Conservation (phyloP, 495 filamentous ascomycete species). For the Aspergillus campestris region DNA sequence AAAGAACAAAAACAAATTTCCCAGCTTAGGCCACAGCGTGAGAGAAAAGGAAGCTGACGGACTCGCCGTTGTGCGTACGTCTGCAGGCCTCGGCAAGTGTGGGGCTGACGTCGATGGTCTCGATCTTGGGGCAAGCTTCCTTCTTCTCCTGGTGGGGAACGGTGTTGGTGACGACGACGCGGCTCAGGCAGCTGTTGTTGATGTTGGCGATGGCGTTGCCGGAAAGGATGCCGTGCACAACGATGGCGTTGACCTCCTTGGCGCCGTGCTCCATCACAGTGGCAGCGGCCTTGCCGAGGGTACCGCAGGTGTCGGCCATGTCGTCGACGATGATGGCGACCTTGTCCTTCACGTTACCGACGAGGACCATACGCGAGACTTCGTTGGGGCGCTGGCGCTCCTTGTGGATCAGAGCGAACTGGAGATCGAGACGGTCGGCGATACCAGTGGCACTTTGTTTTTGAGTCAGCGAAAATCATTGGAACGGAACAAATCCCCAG, state of each 20-base stretch:
- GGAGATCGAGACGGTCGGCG: slow-evolving; percentile 85
- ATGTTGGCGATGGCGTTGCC: slow-evolving; percentile 86
- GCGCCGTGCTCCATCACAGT: slow-evolving; percentile 88
- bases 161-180: slow-evolving; percentile 94
- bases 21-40: slow-evolving; percentile 52
- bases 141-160: slow-evolving; percentile 77
- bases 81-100: slow-evolving; percentile 64
- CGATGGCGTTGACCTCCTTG: slow-evolving; percentile 81
- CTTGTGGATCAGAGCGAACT: slow-evolving; percentile 98
- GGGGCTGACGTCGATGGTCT: slow-evolving; percentile 89
- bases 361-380: slow-evolving; percentile 88
- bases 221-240: slow-evolving; percentile 91
- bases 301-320: slow-evolving; percentile 90
- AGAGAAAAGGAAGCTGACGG: slow-evolving; percentile 88
- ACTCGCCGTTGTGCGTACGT: slow-evolving; percentile 93
- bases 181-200: slow-evolving; percentile 67
- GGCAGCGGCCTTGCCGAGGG: slow-evolving; percentile 84
- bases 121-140: slow-evolving; percentile 64
- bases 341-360: slow-evolving; percentile 53
- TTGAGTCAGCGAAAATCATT: slow-evolving; percentile 13
- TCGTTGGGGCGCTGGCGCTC: slow-evolving; percentile 93
- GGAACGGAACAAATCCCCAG: neutral
- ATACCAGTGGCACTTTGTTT: slow-evolving; percentile 73
- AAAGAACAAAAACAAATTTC: neutral
- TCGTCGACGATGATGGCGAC: slow-evolving; percentile 75